Conservation (phyloP, 306 rosid genomes). For the Vigna mungo region DNA sequence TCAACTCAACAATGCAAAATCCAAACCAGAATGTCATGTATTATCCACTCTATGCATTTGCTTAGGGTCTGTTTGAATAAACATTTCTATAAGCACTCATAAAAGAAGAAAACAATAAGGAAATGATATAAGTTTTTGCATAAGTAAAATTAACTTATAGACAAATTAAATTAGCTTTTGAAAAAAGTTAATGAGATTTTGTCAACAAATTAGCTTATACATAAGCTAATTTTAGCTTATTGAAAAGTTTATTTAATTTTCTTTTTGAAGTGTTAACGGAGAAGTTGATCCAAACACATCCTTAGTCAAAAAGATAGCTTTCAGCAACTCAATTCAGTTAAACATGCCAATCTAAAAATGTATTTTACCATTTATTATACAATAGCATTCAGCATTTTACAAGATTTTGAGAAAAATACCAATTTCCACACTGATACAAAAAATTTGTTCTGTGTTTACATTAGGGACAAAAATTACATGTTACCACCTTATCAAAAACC, state of each 20-base stretch:
- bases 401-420: neutral
- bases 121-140: neutral
- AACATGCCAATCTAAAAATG: neutral
- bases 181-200: no score
- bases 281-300: neutral
- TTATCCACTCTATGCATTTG: neutral
- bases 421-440: neutral
- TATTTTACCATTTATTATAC: neutral
- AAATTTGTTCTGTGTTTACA: neutral
- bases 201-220: no score
- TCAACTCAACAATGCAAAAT: neutral
- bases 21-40: constrained; percentile 5
- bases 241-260: no score
- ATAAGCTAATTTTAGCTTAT: neutral
- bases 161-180: no score
- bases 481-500: constrained; percentile 29
- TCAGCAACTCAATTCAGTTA: constrained; percentile 3
- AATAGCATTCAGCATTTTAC: neutral
- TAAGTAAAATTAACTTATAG: no score
- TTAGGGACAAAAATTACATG: neutral
- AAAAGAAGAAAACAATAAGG: no score
- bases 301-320: neutral
- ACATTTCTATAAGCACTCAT: neutral
- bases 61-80: neutral
- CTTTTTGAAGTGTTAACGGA: no score